Conservation (phyloP, 2,329 filamentous ascomycete species). For the Fusarium euwallaceae region DNA sequence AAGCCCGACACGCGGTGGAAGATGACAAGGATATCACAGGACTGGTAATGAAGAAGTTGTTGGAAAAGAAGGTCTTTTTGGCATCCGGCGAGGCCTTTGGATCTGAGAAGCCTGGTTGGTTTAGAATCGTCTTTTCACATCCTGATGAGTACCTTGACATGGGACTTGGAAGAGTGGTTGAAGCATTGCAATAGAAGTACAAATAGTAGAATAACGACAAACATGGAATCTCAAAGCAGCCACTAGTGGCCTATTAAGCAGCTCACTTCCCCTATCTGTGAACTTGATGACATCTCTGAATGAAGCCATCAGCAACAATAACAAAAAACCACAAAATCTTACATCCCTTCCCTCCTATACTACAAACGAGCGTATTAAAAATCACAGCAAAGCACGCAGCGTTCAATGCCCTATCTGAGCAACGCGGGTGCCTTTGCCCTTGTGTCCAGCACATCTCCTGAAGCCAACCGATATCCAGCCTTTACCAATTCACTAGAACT, state of each 20-base stretch:
- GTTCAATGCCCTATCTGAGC: not conserved
- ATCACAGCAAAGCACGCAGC: not conserved
- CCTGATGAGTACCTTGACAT: constrained; percentile 47
- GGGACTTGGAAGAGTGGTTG: constrained; percentile 40
- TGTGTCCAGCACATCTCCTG: not conserved
- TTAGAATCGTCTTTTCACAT: constrained; percentile 56
- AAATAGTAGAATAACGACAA: not conserved
- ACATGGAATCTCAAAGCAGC: not conserved
- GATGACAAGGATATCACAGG: constrained; percentile 42
- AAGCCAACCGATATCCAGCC: not conserved
- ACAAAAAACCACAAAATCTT: not conserved
- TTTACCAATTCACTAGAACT: constrained; percentile 2
- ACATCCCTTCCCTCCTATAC: not conserved
- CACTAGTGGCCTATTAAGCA: not conserved
- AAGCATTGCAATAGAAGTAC: constrained; percentile 26
- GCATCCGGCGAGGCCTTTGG: constrained; percentile 55
- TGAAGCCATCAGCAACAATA: not conserved
- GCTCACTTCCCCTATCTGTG: not conserved
- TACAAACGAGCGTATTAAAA: not conserved
- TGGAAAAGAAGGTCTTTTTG: constrained; percentile 52
- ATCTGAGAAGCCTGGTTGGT: constrained; percentile 55
- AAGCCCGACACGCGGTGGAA: constrained; percentile 20
- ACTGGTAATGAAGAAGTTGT: constrained; percentile 46
- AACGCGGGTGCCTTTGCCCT: not conserved
- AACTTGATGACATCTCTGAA: not conserved